These are phyloP conservation scores for Dalbergia cochinchinensis DNA, from an alignment of 306 rosid species.

Conservation along the genomic window DNA sequence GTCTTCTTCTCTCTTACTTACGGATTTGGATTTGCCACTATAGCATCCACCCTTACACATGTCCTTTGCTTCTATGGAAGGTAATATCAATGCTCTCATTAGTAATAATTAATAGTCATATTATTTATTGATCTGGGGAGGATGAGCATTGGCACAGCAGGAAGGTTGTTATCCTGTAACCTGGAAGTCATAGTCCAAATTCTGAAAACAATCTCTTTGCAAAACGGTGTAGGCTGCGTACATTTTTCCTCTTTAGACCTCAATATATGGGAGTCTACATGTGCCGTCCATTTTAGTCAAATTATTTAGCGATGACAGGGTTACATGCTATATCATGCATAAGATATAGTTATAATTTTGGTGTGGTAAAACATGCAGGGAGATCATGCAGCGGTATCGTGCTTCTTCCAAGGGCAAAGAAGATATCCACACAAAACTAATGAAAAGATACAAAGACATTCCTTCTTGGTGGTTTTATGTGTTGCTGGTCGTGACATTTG, in stretches of 20 bases:
- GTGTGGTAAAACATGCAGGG: slow-evolving; percentile 55
- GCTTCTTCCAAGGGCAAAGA: slow-evolving; percentile 67
- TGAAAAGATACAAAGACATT: slow-evolving; percentile 77
- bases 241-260: too few species aligned
- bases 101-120: neutral
- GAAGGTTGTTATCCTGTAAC: too few species aligned
- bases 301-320: too few species aligned
- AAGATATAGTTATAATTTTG: neutral
- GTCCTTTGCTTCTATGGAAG: slow-evolving; percentile 76
- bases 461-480: slow-evolving; percentile 84
- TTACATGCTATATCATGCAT: neutral
- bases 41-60: slow-evolving; percentile 73
- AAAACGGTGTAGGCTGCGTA: too few species aligned
- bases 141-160: too few species aligned
- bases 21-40: slow-evolving; percentile 81
- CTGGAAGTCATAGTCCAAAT: too few species aligned
- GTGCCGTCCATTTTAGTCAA: too few species aligned
- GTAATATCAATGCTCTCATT: slow-evolving; percentile 40
- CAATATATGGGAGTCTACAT: too few species aligned
- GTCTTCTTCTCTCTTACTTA: slow-evolving; percentile 64
- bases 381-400: slow-evolving; percentile 66
- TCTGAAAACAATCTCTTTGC: too few species aligned
- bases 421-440: slow-evolving; percentile 78
- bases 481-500: slow-evolving; percentile 59
- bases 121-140: too few species aligned